Conservation (phyloP, 345 rosid genomes). For the Eucalyptus microcorys region DNA sequence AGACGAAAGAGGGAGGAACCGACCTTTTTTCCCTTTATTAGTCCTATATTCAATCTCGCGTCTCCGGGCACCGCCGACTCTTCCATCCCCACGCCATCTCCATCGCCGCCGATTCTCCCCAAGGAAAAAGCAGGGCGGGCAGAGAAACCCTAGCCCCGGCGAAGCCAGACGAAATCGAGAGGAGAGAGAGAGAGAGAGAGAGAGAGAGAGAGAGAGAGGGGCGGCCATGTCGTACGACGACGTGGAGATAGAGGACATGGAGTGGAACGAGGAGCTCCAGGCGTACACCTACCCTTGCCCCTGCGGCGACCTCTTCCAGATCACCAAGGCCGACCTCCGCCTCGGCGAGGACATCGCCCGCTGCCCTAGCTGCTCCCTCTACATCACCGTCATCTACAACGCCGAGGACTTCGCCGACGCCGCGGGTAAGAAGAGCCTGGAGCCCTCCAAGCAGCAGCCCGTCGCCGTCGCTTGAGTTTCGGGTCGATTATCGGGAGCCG, state of each 20-base stretch:
- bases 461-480: neutral
- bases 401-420: slow-evolving; percentile 53
- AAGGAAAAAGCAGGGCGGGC: neutral
- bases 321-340: slow-evolving; percentile 75
- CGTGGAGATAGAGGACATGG: slow-evolving; percentile 97
- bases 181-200: neutral
- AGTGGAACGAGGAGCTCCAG: slow-evolving; percentile 80
- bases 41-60: neutral
- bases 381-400: slow-evolving; percentile 83
- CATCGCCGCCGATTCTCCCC: neutral
- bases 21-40: neutral
- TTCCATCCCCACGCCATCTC: neutral
- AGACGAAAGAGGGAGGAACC: neutral
- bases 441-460: neutral
- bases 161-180: neutral
- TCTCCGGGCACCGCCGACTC: neutral
- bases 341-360: slow-evolving; percentile 86
- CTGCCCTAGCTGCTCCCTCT: slow-evolving; percentile 94
- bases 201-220: no score
- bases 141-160: neutral
- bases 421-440: neutral
- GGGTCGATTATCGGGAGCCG: neutral
- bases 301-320: slow-evolving; percentile 91
- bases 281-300: slow-evolving; percentile 91
- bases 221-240: slow-evolving; percentile 85